Percentiles rank a stretch among this genome's conserved stretches.
phyloP scores from a whole-genome alignment of 192 early-diverging fungal species.

The Umbelopsis sp. region DNA sequence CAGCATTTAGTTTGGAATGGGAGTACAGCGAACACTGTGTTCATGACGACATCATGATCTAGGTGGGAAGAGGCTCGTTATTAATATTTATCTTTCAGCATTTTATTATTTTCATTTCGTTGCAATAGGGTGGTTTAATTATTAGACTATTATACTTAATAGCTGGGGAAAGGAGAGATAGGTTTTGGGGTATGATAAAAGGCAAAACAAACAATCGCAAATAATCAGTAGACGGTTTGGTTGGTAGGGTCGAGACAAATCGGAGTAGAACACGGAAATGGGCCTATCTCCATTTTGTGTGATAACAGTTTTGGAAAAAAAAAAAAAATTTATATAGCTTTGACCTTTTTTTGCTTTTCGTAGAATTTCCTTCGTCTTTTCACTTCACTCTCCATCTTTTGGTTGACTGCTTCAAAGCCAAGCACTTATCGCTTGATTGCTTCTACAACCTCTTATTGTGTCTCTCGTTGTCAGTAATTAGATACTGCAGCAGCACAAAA shows the following conservation, averaged over 20 bases:
- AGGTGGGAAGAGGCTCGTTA: too few species aligned
- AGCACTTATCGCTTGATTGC: too few species aligned
- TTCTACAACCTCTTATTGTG: too few species aligned
- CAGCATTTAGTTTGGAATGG: too few species aligned
- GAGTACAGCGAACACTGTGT: too few species aligned
- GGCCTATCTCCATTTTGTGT: conserved; percentile 15
- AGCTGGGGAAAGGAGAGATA: neutral
- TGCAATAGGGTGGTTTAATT: neutral
- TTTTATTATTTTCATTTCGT: neutral
- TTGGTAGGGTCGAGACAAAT: conserved; percentile 16
- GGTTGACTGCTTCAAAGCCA: too few species aligned
- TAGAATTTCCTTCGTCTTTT: neutral
- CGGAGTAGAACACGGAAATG: conserved; percentile 11
- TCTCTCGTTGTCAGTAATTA: too few species aligned
- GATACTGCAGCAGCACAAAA: too few species aligned
- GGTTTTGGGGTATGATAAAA: neutral
- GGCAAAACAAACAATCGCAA: conserved; percentile 19
- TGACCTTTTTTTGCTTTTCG: neutral
- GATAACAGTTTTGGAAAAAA: conserved; percentile 5
- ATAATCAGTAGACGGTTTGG: neutral
- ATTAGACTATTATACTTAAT: neutral
- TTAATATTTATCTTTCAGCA: too few species aligned
- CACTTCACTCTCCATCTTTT: neutral
- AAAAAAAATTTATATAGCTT: conserved; percentile 14
- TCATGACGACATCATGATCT: too few species aligned